phyloP scores from a whole-genome alignment of 2,329 filamentous ascomycete species.

The Paecilomyces variotii region DNA sequence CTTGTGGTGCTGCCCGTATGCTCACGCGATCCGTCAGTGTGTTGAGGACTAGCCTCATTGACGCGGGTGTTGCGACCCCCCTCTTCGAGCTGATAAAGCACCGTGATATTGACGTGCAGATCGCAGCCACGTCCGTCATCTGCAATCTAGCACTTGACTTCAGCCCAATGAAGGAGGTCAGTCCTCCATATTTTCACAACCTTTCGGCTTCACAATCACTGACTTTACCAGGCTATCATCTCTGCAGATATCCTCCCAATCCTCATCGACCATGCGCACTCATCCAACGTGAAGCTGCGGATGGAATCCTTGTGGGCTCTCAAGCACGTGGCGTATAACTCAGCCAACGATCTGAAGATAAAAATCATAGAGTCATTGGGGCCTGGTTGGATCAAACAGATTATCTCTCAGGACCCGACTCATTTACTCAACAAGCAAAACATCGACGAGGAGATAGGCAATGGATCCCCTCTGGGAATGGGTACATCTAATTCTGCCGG shows the following conservation, averaged over 20 bases:
- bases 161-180: conserved; percentile 81
- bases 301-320: conserved; percentile 87
- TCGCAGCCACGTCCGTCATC: conserved; percentile 75
- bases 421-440: conserved; percentile 19
- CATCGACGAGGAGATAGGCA: conserved; percentile 24
- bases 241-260: conserved; percentile 66
- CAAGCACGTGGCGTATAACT: conserved; percentile 76
- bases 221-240: conserved; percentile 53
- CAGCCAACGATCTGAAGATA: conserved; percentile 64
- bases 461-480: conserved; percentile 37
- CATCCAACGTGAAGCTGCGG: conserved; percentile 66
- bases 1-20: conserved; percentile 72
- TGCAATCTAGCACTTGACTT: conserved; percentile 83
- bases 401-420: conserved; percentile 56
- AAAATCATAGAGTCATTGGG: conserved; percentile 69
- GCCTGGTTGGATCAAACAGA: conserved; percentile 69
- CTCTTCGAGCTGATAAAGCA: conserved; percentile 69
- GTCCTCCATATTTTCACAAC: conserved; percentile 22
- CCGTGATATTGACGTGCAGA: conserved; percentile 67
- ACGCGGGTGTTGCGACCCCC: conserved; percentile 71
- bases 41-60: conserved; percentile 76
- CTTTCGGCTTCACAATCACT: conserved; percentile 3
- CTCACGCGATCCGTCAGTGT: conserved; percentile 78
- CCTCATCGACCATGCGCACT: conserved; percentile 77
- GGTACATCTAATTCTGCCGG: conserved; percentile 52